Evolutionary conservation across 805 yeast species (phyloP).

Genomic region (Teunomyces cretensis): DNA sequence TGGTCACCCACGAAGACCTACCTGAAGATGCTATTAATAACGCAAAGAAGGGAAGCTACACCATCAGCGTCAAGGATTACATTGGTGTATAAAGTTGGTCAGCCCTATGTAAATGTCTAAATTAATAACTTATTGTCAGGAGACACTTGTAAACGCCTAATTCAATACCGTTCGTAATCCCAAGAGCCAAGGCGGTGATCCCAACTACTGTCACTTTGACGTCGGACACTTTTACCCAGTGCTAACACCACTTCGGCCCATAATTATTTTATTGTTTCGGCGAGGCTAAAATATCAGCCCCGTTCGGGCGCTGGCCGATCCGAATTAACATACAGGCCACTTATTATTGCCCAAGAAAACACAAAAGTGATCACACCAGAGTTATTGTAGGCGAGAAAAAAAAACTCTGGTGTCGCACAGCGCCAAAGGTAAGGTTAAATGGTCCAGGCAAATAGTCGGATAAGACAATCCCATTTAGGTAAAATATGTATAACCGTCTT

Average conservation of each 20-base stretch:
- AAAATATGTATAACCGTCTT: not conserved
- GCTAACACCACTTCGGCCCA: too few species aligned
- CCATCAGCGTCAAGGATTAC: constrained; percentile 22
- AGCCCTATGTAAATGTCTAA: not conserved
- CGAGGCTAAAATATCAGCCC: not conserved
- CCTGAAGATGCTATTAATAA: not conserved
- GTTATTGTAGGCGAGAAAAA: not conserved
- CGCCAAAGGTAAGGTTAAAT: not conserved
- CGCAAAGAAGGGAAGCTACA: constrained; percentile 14
- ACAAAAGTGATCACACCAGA: not conserved
- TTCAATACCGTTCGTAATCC: too few species aligned
- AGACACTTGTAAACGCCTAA: not conserved
- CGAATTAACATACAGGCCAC: too few species aligned
- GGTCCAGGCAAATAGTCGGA: not conserved
- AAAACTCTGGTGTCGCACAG: not conserved
- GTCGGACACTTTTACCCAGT: too few species aligned
- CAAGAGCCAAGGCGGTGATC: too few species aligned
- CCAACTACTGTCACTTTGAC: too few species aligned
- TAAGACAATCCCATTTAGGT: not conserved
- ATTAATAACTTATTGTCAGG: not conserved
- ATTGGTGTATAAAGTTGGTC: constrained; percentile 13
- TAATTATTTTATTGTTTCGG: not conserved
- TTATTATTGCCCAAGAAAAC: not conserved
- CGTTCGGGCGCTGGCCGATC: not conserved
- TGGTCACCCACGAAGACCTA: constrained; percentile 21